phyloP scores from a whole-genome alignment of 306 rosid species.

The Cicer yamashitae region DNA sequence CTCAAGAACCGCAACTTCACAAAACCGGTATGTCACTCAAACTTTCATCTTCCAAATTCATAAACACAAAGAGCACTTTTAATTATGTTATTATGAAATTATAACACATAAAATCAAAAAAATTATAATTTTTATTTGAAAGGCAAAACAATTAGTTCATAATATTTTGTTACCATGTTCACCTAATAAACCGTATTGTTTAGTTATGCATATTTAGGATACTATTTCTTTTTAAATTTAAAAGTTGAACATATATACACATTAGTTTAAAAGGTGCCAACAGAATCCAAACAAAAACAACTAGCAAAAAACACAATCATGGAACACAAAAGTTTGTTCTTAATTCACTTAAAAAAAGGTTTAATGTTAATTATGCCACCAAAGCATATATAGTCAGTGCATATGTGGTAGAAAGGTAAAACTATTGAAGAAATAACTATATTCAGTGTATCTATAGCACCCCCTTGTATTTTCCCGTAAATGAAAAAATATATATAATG shows the following conservation, averaged over 20 bases:
- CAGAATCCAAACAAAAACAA: neutral
- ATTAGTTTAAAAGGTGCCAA: too few relatives aligned
- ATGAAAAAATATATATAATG: too few relatives aligned
- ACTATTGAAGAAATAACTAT: too few relatives aligned
- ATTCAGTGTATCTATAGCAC: too few relatives aligned
- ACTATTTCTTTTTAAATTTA: too few relatives aligned
- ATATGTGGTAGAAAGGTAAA: too few relatives aligned
- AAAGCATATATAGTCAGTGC: too few relatives aligned
- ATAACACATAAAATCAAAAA: neutral
- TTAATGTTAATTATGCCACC: too few relatives aligned
- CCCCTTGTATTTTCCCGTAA: too few relatives aligned
- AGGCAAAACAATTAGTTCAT: neutral
- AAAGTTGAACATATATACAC: too few relatives aligned
- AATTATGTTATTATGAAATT: neutral
- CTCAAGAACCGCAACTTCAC: conserved; percentile 40
- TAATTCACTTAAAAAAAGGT: too few relatives aligned
- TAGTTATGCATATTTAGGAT: too few relatives aligned
- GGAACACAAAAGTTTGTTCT: neutral
- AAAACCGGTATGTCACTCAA: conserved; percentile 37
- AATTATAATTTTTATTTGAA: neutral
- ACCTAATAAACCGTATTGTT: neutral
- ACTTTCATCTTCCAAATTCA: conserved; percentile 13
- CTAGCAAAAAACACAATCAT: neutral
- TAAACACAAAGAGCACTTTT: neutral
- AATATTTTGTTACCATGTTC: neutral